Evolutionary conservation across 75 land plant species (phyloP), one percentile per base, ranked within the genome.

Genomic region (Cryptomeria japonica): DNA sequence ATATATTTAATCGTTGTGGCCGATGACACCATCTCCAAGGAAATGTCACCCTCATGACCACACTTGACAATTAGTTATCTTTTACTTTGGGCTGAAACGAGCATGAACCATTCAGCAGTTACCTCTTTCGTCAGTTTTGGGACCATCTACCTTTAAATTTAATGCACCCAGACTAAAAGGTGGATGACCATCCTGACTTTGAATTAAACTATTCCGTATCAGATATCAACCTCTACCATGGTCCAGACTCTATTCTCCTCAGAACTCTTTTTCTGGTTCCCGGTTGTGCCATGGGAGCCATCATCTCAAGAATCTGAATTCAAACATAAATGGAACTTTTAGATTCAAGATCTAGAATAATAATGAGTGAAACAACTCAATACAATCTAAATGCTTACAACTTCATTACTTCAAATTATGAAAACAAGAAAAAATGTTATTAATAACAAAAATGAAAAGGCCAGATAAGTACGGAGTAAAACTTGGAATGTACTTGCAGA

Each of bases 261-360:
- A 82, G 84, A 82, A 46, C 51, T 82, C 84, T 82, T 42, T 39
- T 82, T 82, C 46, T 82, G 15, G 84, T 46, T 82, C 34, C 84
- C 34, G n/a, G 84, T 28, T 82, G 46, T 44, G 14, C 16, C 84
- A 82, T 5, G 32, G 84, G 84, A 28, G 83, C 46, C 83, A 46
- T 46, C 84, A 82, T 46, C 47, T 82, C 84, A 44, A 46, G 51
- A 42, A 82, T 82, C 84, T 82, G 84, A 82, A 82, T 38, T 82
- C 46, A 41, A 80, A 82, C 31, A 82, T 44, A n/a, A 5, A 28
- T 44, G 28, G 16, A 82, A 5, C 11, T 28, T 44, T 44, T 46
- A 82, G 51, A 22, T 46, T 46, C 28, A 46, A 82, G 15, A 34
- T 46, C 13, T 22, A 82, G 11, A 34, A 75, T 34, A 34, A 75